These are phyloP conservation scores for Plasmopara viticola DNA, from an alignment of 352 stramenopile species.

Conservation along the genomic window DNA sequence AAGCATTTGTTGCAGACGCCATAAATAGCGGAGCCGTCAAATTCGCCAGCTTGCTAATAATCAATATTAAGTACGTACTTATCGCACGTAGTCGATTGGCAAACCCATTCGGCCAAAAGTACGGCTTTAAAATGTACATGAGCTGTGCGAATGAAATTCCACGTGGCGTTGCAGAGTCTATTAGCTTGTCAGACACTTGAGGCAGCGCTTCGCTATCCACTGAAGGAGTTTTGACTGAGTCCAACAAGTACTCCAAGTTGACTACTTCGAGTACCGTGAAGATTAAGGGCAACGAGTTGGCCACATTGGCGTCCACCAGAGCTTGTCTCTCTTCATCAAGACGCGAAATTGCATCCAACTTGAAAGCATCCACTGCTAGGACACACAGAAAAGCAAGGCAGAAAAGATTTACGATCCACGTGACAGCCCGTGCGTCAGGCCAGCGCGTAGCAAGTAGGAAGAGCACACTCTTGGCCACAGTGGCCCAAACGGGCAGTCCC, in stretches of 20 bases:
- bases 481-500: conserved; percentile 61
- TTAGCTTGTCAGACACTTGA: conserved; percentile 23
- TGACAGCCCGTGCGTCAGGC: conserved; percentile 31
- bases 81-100: conserved; percentile 74
- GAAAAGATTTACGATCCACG: conserved; percentile 44
- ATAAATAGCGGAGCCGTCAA: conserved; percentile 91
- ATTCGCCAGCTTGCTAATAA: conserved; percentile 89
- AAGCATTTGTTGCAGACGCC: conserved; percentile 87
- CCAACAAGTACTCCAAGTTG: conserved; percentile 62
- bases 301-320: conserved; percentile 65
- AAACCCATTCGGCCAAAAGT: conserved; percentile 79
- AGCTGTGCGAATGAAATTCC: conserved; percentile 83
- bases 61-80: conserved; percentile 91
- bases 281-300: conserved; percentile 77
- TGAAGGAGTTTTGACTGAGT: conserved; percentile 38
- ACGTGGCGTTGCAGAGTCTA: conserved; percentile 28
- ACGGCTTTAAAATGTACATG: conserved; percentile 79
- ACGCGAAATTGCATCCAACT: conserved; percentile 57
- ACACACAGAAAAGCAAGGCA: conserved; percentile 51
- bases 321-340: conserved; percentile 43
- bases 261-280: conserved; percentile 82
- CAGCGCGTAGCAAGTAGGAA: conserved; percentile 49
- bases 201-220: conserved; percentile 21
- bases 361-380: conserved; percentile 68
- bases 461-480: conserved; percentile 49